Evolutionary conservation across 2,329 filamentous ascomycete genomes (phyloP).

Genomic region (Lachnellula cervina): DNA sequence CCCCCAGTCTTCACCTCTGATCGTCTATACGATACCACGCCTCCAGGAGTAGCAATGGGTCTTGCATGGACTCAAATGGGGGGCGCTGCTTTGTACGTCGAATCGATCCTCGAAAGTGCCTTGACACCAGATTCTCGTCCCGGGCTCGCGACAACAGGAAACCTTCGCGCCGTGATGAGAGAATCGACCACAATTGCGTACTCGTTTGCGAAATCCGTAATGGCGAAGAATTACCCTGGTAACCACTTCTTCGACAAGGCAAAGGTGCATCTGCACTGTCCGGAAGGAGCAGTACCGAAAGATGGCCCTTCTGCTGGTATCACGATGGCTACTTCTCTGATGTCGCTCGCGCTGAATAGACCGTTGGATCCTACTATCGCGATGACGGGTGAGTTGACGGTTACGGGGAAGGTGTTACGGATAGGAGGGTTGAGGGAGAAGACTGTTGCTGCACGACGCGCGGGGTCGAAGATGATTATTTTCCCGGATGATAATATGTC

Average conservation of each 20-base stretch:
- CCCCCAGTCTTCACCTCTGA: conserved; percentile 95
- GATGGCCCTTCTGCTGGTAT: conserved; percentile 91
- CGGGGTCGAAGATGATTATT: conserved; percentile 87
- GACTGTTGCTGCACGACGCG: conserved; percentile 88
- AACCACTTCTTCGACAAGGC: conserved; percentile 97
- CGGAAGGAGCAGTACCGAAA: conserved; percentile 92
- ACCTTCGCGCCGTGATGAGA: conserved; percentile 96
- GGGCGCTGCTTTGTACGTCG: conserved; percentile 92
- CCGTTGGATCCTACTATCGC: conserved; percentile 81
- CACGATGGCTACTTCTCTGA: conserved; percentile 92
- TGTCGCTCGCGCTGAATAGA: conserved; percentile 77
- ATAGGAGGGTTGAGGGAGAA: conserved; percentile 95
- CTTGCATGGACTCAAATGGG: conserved; percentile 98
- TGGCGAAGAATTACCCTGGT: conserved; percentile 78
- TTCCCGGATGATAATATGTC: conserved; percentile 95
- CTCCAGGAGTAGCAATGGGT: conserved; percentile 94
- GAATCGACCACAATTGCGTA: conserved; percentile 94
- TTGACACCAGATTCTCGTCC: conserved; percentile 70
- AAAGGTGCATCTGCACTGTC: conserved; percentile 91
- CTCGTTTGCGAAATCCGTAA: conserved; percentile 85
- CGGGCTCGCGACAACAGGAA: conserved; percentile 85
- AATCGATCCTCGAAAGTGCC: conserved; percentile 86
- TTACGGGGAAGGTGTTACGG: conserved; percentile 92
- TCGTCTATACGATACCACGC: conserved; percentile 87
- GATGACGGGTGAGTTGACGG: conserved; percentile 96